Percentiles rank a stretch among this genome's conserved stretches.
These are phyloP conservation scores for Amanita thiersii DNA, from an alignment of 768 basidiomycete species.

Conservation along the genomic window DNA sequence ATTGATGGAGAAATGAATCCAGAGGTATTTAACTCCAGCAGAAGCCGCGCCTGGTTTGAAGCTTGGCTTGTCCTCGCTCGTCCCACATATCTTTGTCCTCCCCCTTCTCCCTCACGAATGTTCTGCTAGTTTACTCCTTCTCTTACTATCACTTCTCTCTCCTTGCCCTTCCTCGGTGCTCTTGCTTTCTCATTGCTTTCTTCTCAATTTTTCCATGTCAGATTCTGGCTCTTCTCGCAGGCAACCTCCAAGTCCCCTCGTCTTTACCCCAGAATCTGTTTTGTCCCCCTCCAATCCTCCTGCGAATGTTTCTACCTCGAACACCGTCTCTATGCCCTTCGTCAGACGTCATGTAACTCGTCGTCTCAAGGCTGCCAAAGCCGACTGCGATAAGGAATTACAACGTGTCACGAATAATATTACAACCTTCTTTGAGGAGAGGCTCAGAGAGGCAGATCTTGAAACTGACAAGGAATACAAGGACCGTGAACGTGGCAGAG, in stretches of 20 bases:
- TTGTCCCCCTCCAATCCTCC: conserved; percentile 38
- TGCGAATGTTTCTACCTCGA: conserved; percentile 44
- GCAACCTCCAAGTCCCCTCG: conserved; percentile 72
- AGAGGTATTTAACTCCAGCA: conserved; percentile 2
- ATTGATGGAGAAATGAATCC: conserved; percentile 4
- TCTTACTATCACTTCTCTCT: conserved; percentile 19
- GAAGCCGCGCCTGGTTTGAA: conserved; percentile 3
- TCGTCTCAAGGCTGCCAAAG: conserved; percentile 89
- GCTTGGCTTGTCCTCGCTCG: conserved; percentile 3
- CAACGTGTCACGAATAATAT: conserved; percentile 91
- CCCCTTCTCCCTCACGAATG: conserved; percentile 16
- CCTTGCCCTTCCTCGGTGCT: conserved; percentile 15
- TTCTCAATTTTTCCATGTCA: conserved; percentile 31
- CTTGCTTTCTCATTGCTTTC: conserved; percentile 15
- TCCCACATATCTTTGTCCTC: conserved; percentile 3
- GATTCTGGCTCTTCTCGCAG: conserved; percentile 43
- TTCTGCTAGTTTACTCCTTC: conserved; percentile 21
- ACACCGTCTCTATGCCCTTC: conserved; percentile 87
- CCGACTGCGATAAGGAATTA: conserved; percentile 94
- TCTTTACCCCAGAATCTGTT: conserved; percentile 64
- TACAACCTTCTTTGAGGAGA: conserved; percentile 90
- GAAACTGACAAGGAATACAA: conserved; percentile 58
- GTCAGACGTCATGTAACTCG: conserved; percentile 90
- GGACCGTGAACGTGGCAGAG: conserved; percentile 39
- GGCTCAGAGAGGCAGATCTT: conserved; percentile 69